phyloP scores from a whole-genome alignment of 2,329 filamentous ascomycete genomes.

The Pseudofabraea citricarpa region DNA sequence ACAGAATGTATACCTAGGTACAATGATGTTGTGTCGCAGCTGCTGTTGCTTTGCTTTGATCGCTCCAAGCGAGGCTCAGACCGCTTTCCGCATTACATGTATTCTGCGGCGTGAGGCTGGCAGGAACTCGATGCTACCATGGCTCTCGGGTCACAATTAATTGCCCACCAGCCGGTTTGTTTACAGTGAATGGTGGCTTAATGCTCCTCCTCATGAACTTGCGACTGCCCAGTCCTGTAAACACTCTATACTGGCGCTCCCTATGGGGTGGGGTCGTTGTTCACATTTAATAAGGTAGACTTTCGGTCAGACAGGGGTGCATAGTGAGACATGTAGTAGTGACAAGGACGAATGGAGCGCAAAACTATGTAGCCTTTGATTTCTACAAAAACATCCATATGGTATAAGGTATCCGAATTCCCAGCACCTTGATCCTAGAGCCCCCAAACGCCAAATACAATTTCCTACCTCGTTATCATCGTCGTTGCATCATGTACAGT shows the following conservation, averaged over 20 bases:
- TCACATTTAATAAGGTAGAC: too few species aligned
- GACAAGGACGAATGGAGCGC: slow-evolving; percentile 1
- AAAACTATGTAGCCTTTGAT: slow-evolving; percentile 4
- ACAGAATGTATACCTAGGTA: neutral
- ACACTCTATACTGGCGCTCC: too few species aligned
- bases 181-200: too few species aligned
- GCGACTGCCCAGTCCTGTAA: too few species aligned
- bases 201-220: too few species aligned
- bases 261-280: too few species aligned
- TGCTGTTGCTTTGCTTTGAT: neutral
- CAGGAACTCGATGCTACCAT: neutral
- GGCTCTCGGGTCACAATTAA: too few species aligned
- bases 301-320: too few species aligned
- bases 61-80: neutral
- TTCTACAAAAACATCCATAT: slow-evolving; percentile 15
- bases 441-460: slow-evolving; percentile 10
- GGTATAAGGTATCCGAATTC: slow-evolving; percentile 12
- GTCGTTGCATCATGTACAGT: slow-evolving; percentile 25
- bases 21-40: slow-evolving; percentile 1
- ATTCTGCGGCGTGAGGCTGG: too few species aligned
- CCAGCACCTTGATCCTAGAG: slow-evolving; percentile 6
- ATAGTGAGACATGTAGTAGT: too few species aligned
- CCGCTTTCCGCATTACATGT: too few species aligned
- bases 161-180: too few species aligned
- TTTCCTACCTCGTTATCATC: slow-evolving; percentile 18